A percentile compares a stretch with the other conserved stretches of the same genome.
Evolutionary conservation across 2,329 filamentous ascomycete genomes (phyloP).

Genomic region (Ciborinia camelliae): DNA sequence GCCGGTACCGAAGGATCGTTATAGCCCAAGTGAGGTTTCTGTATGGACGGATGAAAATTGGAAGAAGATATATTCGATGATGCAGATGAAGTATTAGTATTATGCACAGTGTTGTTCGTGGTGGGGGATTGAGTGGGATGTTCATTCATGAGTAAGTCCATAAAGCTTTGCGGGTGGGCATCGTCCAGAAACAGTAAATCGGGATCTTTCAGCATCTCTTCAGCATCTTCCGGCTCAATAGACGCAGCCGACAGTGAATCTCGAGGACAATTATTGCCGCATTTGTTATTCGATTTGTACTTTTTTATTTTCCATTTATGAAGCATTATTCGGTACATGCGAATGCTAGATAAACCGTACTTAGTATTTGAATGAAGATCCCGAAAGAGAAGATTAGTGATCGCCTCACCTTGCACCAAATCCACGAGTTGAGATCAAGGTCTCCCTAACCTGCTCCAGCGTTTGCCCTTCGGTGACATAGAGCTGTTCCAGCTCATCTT

Average conservation of each 20-base stretch:
- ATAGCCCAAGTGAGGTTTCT: neutral
- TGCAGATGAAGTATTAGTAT: neutral
- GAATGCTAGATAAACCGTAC: conserved; percentile 12
- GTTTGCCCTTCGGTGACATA: conserved; percentile 23
- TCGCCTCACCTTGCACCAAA: conserved; percentile 26
- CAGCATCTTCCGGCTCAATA: neutral
- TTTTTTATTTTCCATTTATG: conserved; percentile 20
- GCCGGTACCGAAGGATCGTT: neutral
- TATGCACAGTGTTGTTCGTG: neutral
- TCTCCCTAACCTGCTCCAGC: conserved; percentile 23
- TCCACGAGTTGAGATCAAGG: conserved; percentile 19
- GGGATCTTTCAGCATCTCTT: neutral
- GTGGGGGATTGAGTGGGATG: neutral
- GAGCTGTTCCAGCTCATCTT: conserved; percentile 24
- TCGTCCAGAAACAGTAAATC: neutral
- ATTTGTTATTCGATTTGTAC: conserved; percentile 20
- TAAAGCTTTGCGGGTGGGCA: neutral
- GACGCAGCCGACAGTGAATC: neutral
- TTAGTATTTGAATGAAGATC: neutral
- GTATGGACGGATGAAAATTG: neutral
- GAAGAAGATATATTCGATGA: neutral
- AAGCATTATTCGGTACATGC: conserved; percentile 23
- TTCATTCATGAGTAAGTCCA: conserved; percentile 1
- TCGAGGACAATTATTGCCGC: neutral
- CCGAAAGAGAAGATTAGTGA: neutral